These are phyloP conservation scores for Clathrus columnatus DNA, from an alignment of 768 basidiomycete genomes.

Conservation along the genomic window DNA sequence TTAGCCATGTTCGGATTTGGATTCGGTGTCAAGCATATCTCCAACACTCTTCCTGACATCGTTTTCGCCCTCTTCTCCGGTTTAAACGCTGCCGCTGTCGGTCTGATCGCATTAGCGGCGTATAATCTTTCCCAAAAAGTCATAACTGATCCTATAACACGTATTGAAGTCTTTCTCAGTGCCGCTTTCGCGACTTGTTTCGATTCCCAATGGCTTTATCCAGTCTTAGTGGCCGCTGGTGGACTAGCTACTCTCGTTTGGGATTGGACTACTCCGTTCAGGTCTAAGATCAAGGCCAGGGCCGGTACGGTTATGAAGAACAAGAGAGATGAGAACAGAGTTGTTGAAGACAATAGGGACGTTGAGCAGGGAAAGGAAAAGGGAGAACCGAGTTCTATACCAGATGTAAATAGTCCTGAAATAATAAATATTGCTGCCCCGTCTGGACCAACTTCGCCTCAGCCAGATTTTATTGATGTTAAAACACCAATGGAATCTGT, in stretches of 20 bases:
- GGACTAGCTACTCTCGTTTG: constrained; percentile 32
- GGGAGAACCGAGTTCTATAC: background rate
- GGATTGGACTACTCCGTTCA: constrained; percentile 20
- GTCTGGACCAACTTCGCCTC: too few species aligned
- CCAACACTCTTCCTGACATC: constrained; percentile 32
- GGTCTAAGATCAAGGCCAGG: background rate
- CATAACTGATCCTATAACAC: constrained; percentile 36
- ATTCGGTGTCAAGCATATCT: constrained; percentile 35
- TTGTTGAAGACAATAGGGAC: too few species aligned
- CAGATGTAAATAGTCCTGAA: background rate
- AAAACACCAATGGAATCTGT: too few species aligned
- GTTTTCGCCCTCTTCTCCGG: constrained; percentile 46
- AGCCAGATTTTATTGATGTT: too few species aligned
- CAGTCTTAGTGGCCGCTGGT: constrained; percentile 34
- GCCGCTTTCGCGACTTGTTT: constrained; percentile 43
- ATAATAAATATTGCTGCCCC: background rate
- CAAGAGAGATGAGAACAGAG: background rate
- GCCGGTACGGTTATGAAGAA: background rate
- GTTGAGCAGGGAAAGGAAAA: too few species aligned
- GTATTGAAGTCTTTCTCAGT: constrained; percentile 32
- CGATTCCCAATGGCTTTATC: constrained; percentile 45
- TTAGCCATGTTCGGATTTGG: constrained; percentile 39
- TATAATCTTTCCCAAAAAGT: constrained; percentile 37
- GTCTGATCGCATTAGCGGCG: constrained; percentile 43
- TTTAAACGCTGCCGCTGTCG: constrained; percentile 46